phyloP scores from a whole-genome alignment of 2,329 filamentous ascomycete genomes.

The Berkeleyomyces basicola region DNA sequence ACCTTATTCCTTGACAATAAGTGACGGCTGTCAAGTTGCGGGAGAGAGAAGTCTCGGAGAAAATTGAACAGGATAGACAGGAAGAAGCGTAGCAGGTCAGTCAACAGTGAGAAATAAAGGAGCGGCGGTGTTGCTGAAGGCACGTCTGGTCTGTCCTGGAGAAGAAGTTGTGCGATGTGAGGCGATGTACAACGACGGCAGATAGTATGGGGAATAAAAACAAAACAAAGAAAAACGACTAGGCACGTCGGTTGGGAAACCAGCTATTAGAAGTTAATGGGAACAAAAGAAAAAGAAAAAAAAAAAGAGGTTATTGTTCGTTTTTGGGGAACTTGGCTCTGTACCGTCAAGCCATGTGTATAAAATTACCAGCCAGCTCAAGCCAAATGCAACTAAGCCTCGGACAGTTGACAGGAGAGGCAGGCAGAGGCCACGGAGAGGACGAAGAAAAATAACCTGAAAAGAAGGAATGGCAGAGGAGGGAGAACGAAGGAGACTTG shows the following conservation, averaged over 20 bases:
- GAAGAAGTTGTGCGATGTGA: not conserved
- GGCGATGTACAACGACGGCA: not conserved
- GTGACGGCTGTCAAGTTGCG: not conserved
- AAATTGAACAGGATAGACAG: not conserved
- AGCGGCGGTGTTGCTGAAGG: constrained; percentile 11
- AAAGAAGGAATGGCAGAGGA: constrained; percentile 4
- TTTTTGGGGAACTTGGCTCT: not conserved
- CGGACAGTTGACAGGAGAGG: not conserved
- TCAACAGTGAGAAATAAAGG: constrained; percentile 12
- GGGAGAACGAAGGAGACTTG: not conserved
- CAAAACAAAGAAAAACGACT: not conserved
- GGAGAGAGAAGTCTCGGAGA: not conserved
- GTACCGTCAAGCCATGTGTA: not conserved
- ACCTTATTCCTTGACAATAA: not conserved
- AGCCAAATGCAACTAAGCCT: not conserved
- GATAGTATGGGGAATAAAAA: not conserved
- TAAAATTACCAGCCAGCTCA: not conserved
- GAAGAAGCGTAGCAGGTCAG: not conserved
- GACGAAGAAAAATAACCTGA: not conserved
- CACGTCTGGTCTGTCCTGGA: not conserved
- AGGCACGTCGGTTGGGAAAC: not conserved
- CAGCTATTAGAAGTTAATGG: not conserved
- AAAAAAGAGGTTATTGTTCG: not conserved
- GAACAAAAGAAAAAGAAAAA: not conserved
- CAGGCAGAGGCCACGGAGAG: not conserved